A percentile compares a stretch with the other conserved stretches of the same genome.
Evolutionary conservation across 2,329 filamentous ascomycete genomes (phyloP).

Genomic region (Catunica adiposa): DNA sequence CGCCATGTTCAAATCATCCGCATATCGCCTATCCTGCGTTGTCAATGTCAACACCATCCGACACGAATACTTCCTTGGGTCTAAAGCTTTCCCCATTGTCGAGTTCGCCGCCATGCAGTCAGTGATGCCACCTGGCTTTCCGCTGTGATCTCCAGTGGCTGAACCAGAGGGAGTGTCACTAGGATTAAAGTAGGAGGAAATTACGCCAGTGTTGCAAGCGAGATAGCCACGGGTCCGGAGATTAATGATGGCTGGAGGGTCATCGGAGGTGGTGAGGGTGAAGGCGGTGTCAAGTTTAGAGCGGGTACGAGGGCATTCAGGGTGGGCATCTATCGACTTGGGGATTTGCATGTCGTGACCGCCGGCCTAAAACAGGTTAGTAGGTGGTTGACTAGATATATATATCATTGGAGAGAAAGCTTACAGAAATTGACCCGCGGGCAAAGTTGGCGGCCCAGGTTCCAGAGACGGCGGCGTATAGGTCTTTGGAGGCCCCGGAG

Average conservation of each 20-base stretch:
- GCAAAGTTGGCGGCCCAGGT: constrained; percentile 34
- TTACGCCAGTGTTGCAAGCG: constrained; percentile 29
- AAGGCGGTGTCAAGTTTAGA: constrained; percentile 22
- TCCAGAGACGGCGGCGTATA: constrained; percentile 31
- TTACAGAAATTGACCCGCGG: constrained; percentile 30
- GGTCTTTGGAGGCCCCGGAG: constrained; percentile 23
- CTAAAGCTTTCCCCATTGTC: constrained; percentile 16
- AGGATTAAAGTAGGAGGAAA: constrained; percentile 24
- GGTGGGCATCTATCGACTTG: not conserved
- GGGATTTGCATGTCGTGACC: constrained; percentile 24
- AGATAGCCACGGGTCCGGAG: constrained; percentile 32
- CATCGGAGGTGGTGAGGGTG: constrained; percentile 31
- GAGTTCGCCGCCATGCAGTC: not conserved
- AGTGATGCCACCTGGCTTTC: not conserved
- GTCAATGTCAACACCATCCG: constrained; percentile 34
- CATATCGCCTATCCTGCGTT: constrained; percentile 32
- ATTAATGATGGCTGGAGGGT: constrained; percentile 29
- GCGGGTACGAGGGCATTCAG: constrained; percentile 3
- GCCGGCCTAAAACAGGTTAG: constrained; percentile 21
- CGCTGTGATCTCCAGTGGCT: not conserved
- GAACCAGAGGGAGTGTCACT: not conserved
- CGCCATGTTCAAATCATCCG: constrained; percentile 32
- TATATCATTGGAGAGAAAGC: too few species aligned
- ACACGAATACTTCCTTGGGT: constrained; percentile 30
- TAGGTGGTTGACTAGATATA: constrained; percentile 19